Evolutionary conservation across 768 basidiomycete genomes (phyloP), one percentile per base, ranked within the genome.

Genomic region (Terana coerulea): DNA sequence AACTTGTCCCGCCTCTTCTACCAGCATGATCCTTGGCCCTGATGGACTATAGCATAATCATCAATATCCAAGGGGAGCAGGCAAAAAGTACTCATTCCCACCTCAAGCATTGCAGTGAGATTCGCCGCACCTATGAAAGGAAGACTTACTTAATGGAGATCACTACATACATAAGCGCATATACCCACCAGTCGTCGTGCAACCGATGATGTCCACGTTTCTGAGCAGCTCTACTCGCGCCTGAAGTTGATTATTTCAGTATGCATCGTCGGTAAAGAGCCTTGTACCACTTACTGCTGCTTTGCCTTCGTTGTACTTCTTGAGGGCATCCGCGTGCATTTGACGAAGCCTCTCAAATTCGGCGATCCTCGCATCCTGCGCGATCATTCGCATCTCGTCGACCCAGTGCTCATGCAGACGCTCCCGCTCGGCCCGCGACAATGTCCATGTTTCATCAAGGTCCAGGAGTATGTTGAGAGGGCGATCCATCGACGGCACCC

Each of bases 1-100:
- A 1, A 90, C 85, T 66, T 91, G 88, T 0, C 88, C 89, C 0
- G 88, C 88, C 61, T 91, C 89, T 63, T 91, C 88, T 0, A 91
- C 83, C 39, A 91, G 67, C 43, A 89, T 60, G 0, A 88, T 77
- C 30, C 72, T 75, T 0, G 87, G 87, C 3, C 61, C 67, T n/a
- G 5, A 88, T 60, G 10, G 77, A 76, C 84, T 87, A 47, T 3
- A 7, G 29, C 28, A 14, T 22, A 15, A 11, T 3, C n/a, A n/a
- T 45, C 24, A 10, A 21, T 30, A 5, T 5, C 19, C 12, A 15
- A 28, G 28, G 28, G 3, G 29, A 39, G 17, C 14, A 34, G 1
- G 28, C 10, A 41, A 7, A 15, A 0, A 57, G 22, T 9, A 19
- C 19, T 17, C 5, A 21, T 31, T 53, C 67, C 28, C 30, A 83